Conservation (phyloP, 139 green algal genomes). For the Diplosphaera chodatii region DNA sequence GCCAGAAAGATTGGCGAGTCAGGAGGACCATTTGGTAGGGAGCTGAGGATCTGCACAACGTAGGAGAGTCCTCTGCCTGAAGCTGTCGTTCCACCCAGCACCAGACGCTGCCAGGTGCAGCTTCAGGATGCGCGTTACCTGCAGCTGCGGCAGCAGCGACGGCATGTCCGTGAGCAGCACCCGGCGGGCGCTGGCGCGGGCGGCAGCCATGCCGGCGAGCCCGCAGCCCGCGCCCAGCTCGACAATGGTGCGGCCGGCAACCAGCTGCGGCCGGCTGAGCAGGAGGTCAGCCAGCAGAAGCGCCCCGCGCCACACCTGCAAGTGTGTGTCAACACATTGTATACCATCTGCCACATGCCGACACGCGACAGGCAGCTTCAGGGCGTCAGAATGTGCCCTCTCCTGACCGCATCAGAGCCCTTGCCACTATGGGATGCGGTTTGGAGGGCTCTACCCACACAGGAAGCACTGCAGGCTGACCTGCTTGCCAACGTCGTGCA, state of each 20-base stretch:
- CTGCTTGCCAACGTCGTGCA: neutral
- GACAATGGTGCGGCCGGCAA: neutral
- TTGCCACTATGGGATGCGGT: too few species aligned
- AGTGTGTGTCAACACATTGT: too few species aligned
- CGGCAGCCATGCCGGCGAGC: constrained; percentile 11
- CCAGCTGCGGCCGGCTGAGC: neutral
- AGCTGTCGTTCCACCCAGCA: too few species aligned
- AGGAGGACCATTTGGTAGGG: too few species aligned
- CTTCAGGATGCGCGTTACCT: neutral
- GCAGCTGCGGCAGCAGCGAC: neutral
- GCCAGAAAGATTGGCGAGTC: too few species aligned
- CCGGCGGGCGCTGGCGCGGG: neutral
- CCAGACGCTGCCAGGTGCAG: neutral
- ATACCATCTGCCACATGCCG: too few species aligned
- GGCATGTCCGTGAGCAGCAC: constrained; percentile 13
- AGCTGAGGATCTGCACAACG: too few species aligned
- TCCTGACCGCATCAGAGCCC: too few species aligned
- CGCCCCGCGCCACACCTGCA: constrained; percentile 18
- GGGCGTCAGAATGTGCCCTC: too few species aligned
- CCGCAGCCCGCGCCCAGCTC: constrained; percentile 19
- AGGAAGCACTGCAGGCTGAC: neutral
- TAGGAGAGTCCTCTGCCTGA: too few species aligned
- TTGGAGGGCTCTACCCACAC: too few species aligned
- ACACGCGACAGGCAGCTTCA: too few species aligned
- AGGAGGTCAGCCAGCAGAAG: constrained; percentile 17